Percentiles rank a stretch among this genome's conserved stretches.
phyloP scores from a whole-genome alignment of 257 asterid species.

The Paraleonurus japonicus region DNA sequence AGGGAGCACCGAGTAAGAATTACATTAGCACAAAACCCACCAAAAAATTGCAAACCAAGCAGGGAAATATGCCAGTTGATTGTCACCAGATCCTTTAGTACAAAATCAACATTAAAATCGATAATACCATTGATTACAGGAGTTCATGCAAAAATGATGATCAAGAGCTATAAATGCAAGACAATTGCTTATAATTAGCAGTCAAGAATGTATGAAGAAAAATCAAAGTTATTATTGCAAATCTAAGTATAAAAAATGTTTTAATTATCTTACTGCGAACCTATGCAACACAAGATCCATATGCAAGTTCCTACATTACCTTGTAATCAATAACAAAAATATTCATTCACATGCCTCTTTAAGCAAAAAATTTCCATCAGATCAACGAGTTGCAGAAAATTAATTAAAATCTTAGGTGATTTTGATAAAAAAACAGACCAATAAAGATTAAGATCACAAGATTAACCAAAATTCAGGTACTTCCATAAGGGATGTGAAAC shows the following conservation, averaged over 20 bases:
- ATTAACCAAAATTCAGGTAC: not conserved
- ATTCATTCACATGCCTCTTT: not conserved
- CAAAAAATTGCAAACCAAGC: not conserved
- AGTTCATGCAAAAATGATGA: conserved; percentile 4
- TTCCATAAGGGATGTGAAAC: not conserved
- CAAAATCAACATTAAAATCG: conserved; percentile 5
- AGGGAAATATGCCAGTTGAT: not conserved
- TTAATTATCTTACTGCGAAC: not conserved
- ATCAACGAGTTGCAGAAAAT: not conserved
- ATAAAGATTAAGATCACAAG: conserved; percentile 1
- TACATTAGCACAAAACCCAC: not conserved
- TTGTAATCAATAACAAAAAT: not conserved
- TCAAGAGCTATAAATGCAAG: not conserved
- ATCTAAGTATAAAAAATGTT: conserved; percentile 10
- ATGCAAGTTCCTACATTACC: not conserved
- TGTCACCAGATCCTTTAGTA: not conserved
- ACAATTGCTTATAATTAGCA: not conserved
- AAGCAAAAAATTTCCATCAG: not conserved
- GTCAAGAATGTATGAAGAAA: not conserved
- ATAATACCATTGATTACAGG: not conserved
- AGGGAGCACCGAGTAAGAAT: not conserved
- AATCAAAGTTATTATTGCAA: not conserved
- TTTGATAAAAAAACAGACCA: not conserved
- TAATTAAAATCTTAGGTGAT: not conserved
- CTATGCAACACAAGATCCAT: not conserved